Evolutionary conservation across 2,329 filamentous ascomycete species (phyloP).

Genomic region (Xylaria sp.): DNA sequence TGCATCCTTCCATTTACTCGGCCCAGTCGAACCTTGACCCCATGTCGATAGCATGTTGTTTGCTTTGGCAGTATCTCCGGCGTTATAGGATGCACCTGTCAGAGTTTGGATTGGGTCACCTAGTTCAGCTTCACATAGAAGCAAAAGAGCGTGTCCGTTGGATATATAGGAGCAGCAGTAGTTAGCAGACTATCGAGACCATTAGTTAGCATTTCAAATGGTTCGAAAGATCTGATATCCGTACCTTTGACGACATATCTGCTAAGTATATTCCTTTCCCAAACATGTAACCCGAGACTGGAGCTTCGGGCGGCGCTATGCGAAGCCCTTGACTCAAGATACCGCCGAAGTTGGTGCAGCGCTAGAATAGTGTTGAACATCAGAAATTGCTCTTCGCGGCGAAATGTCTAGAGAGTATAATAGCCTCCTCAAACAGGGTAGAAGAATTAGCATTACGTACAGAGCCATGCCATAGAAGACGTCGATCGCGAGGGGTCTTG

Average conservation of each 20-base stretch:
- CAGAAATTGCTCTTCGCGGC: not conserved
- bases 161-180: slow-evolving; percentile 75
- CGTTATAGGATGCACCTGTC: slow-evolving; percentile 66
- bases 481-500: slow-evolving; percentile 69
- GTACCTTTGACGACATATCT: slow-evolving; percentile 79
- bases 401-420: not conserved
- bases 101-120: slow-evolving; percentile 79
- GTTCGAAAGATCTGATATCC: slow-evolving; percentile 12
- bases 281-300: slow-evolving; percentile 80
- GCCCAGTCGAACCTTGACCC: slow-evolving; percentile 74
- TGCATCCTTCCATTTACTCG: slow-evolving; percentile 80
- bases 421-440: not conserved
- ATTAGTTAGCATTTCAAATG: slow-evolving; percentile 29
- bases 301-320: slow-evolving; percentile 89
- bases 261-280: slow-evolving; percentile 91
- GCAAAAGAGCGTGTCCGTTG: slow-evolving; percentile 76
- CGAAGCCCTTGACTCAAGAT: slow-evolving; percentile 88
- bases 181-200: slow-evolving; percentile 66
- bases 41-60: slow-evolving; percentile 74
- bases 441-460: not conserved
- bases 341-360: slow-evolving; percentile 85
- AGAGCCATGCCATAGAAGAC: slow-evolving; percentile 89
- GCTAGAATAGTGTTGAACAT: slow-evolving; percentile 43
- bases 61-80: slow-evolving; percentile 70
- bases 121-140: slow-evolving; percentile 87